A percentile compares a stretch with the other conserved stretches of the same genome.
phyloP scores from a whole-genome alignment of 352 stramenopile species.

The Phytophthora hybrid region DNA sequence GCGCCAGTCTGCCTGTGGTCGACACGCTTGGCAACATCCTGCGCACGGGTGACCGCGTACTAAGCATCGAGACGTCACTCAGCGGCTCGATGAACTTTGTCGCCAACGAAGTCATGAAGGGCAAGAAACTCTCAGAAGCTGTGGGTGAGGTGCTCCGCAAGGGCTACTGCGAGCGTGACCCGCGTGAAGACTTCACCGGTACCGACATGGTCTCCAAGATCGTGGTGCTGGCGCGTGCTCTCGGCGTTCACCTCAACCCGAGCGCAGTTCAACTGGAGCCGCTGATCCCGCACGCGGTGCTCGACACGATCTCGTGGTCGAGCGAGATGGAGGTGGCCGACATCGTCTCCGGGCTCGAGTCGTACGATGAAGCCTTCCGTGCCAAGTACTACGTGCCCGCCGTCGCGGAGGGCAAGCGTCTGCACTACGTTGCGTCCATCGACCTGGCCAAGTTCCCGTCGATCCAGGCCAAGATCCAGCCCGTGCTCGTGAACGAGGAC shows the following conservation, averaged over 20 bases:
- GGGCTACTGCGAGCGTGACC: too few species aligned
- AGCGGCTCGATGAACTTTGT: too few species aligned
- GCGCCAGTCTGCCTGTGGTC: too few species aligned
- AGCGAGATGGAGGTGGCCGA: slow-evolving; percentile 55
- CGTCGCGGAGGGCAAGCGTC: slow-evolving; percentile 51
- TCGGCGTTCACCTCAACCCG: slow-evolving; percentile 61
- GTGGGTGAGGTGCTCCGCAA: too few species aligned
- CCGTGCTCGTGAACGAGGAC: slow-evolving; percentile 64
- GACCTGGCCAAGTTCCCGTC: slow-evolving; percentile 58
- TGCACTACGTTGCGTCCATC: slow-evolving; percentile 79
- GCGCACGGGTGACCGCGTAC: too few species aligned
- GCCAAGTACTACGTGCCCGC: slow-evolving; percentile 61
- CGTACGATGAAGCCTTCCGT: slow-evolving; percentile 66
- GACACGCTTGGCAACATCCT: too few species aligned
- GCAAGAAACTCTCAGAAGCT: too few species aligned
- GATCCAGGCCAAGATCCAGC: slow-evolving; percentile 60
- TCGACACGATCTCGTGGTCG: slow-evolving; percentile 59
- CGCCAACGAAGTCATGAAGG: too few species aligned
- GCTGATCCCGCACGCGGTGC: slow-evolving; percentile 53
- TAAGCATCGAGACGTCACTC: too few species aligned
- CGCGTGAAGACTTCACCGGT: too few species aligned
- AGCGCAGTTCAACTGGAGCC: slow-evolving; percentile 62
- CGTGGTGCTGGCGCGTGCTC: slow-evolving; percentile 67
- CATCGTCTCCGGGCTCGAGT: slow-evolving; percentile 55
- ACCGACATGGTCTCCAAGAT: slow-evolving; percentile 82